These are phyloP conservation scores for Mallotus nudiflorus DNA, from an alignment of 345 rosid species.

Conservation along the genomic window DNA sequence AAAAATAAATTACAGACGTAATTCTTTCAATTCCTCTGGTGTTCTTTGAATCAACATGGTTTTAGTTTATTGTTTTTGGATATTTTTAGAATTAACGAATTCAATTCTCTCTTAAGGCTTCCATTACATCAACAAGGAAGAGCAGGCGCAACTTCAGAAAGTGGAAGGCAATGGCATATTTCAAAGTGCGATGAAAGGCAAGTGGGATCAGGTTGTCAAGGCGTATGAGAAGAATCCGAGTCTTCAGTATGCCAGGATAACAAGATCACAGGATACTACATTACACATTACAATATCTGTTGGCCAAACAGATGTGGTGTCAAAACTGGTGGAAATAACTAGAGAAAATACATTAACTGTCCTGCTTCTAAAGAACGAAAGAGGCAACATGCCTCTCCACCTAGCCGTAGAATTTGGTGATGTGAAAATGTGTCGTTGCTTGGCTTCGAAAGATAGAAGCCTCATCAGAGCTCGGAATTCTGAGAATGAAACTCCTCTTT, in stretches of 20 bases:
- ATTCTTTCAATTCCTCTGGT: too few relatives aligned
- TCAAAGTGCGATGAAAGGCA: constrained; percentile 18
- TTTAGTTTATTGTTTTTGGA: too few relatives aligned
- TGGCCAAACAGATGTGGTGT: constrained; percentile 4
- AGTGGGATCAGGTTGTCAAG: constrained; percentile 19
- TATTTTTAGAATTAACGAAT: neutral
- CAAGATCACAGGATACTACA: constrained; percentile 23
- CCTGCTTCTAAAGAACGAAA: constrained; percentile 14
- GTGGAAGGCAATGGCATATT: constrained; percentile 16
- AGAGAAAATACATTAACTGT: constrained; percentile 1
- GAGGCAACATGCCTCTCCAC: constrained; percentile 30
- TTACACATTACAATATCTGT: constrained; percentile 26
- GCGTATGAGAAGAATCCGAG: constrained; percentile 2
- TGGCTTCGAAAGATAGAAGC: constrained; percentile 9
- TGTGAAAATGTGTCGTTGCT: constrained; percentile 21
- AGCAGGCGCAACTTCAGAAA: neutral
- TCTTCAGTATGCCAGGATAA: constrained; percentile 1
- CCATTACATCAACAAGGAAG: too few relatives aligned
- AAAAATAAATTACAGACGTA: too few relatives aligned
- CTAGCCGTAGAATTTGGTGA: constrained; percentile 26
- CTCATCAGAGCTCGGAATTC: constrained; percentile 10
- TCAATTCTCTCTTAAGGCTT: too few relatives aligned
- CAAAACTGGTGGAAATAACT: neutral
- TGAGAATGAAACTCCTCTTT: constrained; percentile 27
- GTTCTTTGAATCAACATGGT: too few relatives aligned